Evolutionary conservation across 2,329 filamentous ascomycete genomes (phyloP).

Genomic region (Colletotrichum tofieldiae): DNA sequence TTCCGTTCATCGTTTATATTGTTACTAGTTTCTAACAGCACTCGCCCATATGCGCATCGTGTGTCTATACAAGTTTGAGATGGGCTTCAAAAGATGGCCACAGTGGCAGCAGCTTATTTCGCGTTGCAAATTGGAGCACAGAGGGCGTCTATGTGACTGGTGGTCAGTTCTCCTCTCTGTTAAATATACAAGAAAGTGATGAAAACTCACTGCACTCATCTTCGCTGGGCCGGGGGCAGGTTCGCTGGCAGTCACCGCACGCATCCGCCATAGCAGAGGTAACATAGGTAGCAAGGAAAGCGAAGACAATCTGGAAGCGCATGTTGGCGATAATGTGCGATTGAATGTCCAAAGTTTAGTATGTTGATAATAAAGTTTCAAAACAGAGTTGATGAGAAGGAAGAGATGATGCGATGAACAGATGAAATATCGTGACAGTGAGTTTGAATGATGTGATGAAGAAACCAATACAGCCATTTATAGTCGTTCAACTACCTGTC

Average conservation of each 20-base stretch:
- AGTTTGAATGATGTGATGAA: not conserved
- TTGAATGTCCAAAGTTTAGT: conserved; percentile 10
- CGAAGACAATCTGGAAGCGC: conserved; percentile 28
- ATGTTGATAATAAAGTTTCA: not conserved
- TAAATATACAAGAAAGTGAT: too few species aligned
- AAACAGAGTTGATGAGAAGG: not conserved
- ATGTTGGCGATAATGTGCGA: not conserved
- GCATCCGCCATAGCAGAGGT: conserved; percentile 19
- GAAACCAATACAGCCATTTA: not conserved
- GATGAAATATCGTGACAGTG: conserved; percentile 8
- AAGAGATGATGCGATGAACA: not conserved
- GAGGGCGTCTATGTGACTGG: not conserved
- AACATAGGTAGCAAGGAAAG: conserved; percentile 22
- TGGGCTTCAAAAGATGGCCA: not conserved
- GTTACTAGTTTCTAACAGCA: too few species aligned
- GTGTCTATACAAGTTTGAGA: not conserved
- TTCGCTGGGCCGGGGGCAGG: conserved; percentile 24
- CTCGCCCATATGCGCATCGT: too few species aligned
- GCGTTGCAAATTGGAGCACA: conserved; percentile 34
- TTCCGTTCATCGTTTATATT: too few species aligned
- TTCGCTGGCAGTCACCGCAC: conserved; percentile 28
- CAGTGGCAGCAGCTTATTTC: not conserved
- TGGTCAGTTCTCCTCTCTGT: not conserved
- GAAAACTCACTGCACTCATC: conserved; percentile 20
- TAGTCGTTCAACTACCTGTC: not conserved